Evolutionary conservation across 2,329 filamentous ascomycete species (phyloP), one percentile per base, ranked within the genome.

Genomic region (Lithohypha guttulata): DNA sequence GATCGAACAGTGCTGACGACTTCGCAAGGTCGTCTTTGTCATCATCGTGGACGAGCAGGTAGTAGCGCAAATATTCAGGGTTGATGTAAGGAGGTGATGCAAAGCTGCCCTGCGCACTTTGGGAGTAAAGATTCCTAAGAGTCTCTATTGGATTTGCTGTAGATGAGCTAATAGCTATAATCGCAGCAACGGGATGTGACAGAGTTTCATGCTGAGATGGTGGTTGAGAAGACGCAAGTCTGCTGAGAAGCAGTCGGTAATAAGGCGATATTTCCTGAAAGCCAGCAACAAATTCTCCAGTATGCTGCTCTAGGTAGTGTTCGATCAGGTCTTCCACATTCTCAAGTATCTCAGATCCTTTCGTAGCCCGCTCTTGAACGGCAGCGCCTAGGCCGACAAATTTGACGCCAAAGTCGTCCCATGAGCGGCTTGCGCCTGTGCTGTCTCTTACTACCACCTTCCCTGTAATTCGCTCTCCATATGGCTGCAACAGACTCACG

Each of bases 1-100:
- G 85, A 52, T 98, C 91, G 59, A 94, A 98, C 19, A 96, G 68
- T 13, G 78, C 75, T 59, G 89, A 89, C 9, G 87, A 93, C 60
- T 86, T 82, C 25, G 77, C 76, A 45, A 96, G 93, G 56, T 98
- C 87, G 55, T 94, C 89, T 45, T 77, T 78, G 56, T 98, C 91
- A 62, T 98, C 93, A 52, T 98, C 91, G 54, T 98, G 91, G 13
- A 98, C 81, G 28, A 98, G 68, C 11, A 98, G 84, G 60, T 98
- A 98, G 60, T 98, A 98, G 47, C 91, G 76, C 47, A 98, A 66
- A 58, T 91, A 98, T 45, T 96, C 86, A 20, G 82, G 80, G 55
- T 93, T 80, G 1, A 95, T 82, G 82, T 89, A 98, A 14, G 73
- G 68, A 1, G 89, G 89, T 39, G 93, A 62, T 39, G 74, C 73